Evolutionary conservation across 371 early-diverging fungal species (phyloP), one percentile per base, ranked within the genome.

Genomic region (Blakeslea trispora): DNA sequence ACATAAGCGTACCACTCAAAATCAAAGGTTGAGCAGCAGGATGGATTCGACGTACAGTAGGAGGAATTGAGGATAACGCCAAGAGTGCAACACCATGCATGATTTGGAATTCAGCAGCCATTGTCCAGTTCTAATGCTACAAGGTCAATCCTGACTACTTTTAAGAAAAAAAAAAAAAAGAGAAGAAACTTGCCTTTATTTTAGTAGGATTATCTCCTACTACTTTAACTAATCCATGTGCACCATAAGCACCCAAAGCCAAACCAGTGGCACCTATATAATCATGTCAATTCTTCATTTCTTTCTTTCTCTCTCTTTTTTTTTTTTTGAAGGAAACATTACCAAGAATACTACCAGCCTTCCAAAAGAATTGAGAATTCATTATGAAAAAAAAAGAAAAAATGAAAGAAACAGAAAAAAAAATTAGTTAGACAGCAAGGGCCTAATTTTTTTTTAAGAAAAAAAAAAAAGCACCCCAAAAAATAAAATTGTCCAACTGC

Each of bases 241-340:
- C 78, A 35, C 92, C 92, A 72, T 78, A 91, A 8, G 92, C 91
- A 15, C 91, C 88, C 11, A 87, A 69, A 32, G 74, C 81, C 34
- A 91, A 77, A 42, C 86, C 91, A 13, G 87, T 57, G 2, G 82
- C 77, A n/a, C 92, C 91, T 85, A 57, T 19, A 49, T 42, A 53
- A 23, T 19, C 21, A 18, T 18, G 3, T 48, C 23, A 14, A 42
- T 17, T 11, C 13, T 5, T 24, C 6, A 22, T 41, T 17, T 21
- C 17, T 10, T 17, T 19, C 19, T 14, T 8, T 7, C 3, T 50
- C 17, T 1, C n/a, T n/a, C n/a, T n/a, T n/a, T n/a, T n/a, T n/a
- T n/a, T n/a, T n/a, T n/a, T n/a, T n/a, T n/a, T n/a, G n/a, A n/a
- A n/a, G n/a, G n/a, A n/a, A n/a, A n/a, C n/a, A 7, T 57, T 78